Base-by-base conservation (phyloP, 2,329 filamentous ascomycete genomes). In the Xylaria sp. region DNA sequence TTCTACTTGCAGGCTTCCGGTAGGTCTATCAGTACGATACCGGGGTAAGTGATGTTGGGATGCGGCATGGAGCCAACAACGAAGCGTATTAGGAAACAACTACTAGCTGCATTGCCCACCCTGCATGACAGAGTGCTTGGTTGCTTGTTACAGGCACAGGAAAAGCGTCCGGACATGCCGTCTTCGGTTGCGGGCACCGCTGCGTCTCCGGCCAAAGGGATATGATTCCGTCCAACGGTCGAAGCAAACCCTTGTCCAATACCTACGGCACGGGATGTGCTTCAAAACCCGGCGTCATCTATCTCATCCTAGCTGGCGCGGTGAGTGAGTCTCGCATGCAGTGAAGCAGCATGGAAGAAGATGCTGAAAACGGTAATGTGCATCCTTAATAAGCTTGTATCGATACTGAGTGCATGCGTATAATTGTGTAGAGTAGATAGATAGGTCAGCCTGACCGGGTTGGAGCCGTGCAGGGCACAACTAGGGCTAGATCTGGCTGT, bases 191-290 rank as follows among this genome's bases (percentile, higher is more conserved):
- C 53, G 37, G 16, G 16, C 40, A 13, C 40, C 13, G 40, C 13
- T n/a, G 40, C 32, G 32, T 44, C 2, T 18, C 16, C 16, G 18
- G 40, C 65, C 65, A 68, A 64, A 68, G 48, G 65, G 65, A 68
- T 60, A 50, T 23, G 18, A 32, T 68, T 60, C 65, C 60, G 65
- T 51, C 47, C 21, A 40, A 44, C 32, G 32, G 32, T 35, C 32
- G 40, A 18, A 44, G 6, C 40, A 44, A 32, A 55, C 55, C 65
- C 65, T 25, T 60, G 65, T 58, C 60, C 23, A 13, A 37, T 16
- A 40, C 23, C 12, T 53, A 53, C 16, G 5, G 9, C 12, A 42
- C 55, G 55, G 55, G 13, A 44, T 58, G 16, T 58, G 37, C 37
- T n/a, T 44, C 12, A 35, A 37, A 48, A 47, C 27, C 25, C n/a